phyloP scores from a whole-genome alignment of 768 basidiomycete genomes.

The Panaeolus papilionaceus region DNA sequence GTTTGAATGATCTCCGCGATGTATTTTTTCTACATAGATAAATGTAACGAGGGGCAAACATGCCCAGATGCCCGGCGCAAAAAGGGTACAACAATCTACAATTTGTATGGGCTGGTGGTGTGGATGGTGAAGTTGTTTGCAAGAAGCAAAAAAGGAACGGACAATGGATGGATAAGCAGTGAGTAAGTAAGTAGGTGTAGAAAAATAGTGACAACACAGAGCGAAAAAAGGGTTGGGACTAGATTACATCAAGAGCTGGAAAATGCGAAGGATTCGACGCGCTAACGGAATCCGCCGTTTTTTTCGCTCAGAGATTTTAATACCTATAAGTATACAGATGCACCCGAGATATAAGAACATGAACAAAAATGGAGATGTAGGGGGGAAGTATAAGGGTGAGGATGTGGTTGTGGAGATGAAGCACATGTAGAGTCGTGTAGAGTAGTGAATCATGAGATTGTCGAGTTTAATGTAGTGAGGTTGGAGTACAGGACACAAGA shows the following conservation, averaged over 20 bases:
- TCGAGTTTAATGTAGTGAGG: conserved; percentile 8
- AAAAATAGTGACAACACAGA: conserved; percentile 13
- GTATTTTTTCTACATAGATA: conserved; percentile 10
- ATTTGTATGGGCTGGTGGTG: background rate
- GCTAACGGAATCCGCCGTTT: background rate
- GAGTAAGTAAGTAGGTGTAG: background rate
- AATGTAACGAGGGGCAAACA: background rate
- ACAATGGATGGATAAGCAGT: conserved; percentile 9
- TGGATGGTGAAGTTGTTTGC: background rate
- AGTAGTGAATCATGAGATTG: background rate
- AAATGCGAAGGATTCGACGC: background rate
- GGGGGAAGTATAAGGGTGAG: conserved; percentile 5
- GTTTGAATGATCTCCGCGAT: background rate
- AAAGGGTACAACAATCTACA: conserved; percentile 10
- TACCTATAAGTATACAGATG: conserved; percentile 21
- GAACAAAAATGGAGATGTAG: background rate
- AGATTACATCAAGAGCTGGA: conserved; percentile 13
- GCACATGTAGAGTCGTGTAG: background rate
- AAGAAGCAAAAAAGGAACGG: background rate
- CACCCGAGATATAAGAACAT: conserved; percentile 14
- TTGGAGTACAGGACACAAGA: conserved; percentile 9
- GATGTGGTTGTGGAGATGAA: conserved; percentile 5
- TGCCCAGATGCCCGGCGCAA: background rate
- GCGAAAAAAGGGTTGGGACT: conserved; percentile 1
- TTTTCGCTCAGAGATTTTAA: conserved; percentile 15